Base-by-base conservation (phyloP, 352 stramenopile genomes). In the Aphanomyces stellatus region DNA sequence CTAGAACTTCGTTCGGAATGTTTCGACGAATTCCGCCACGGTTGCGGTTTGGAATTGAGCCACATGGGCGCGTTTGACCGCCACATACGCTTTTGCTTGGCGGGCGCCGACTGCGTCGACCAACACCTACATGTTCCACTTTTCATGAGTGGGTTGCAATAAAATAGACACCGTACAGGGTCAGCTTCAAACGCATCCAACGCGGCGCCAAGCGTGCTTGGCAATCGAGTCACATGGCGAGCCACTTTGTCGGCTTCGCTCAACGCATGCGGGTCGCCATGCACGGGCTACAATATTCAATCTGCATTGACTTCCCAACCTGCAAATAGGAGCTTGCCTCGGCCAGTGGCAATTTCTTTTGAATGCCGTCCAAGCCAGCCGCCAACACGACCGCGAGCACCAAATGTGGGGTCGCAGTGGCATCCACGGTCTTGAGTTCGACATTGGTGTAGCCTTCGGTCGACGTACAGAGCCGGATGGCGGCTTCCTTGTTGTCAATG, bases 1-100 rank as follows among this genome's bases (percentile, higher is more conserved):
- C 42, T 57, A 30, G 30, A 57, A 57, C 49, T 57, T 57, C 11
- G 49, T 57, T 4, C 49, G 49, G 28, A 57, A 57, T 34, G 49
- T 57, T n/a, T 57, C 17, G 22, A 57, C 49, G 3, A 57, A 37
- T 15, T 57, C 49, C 7, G 49, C 6, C 13, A 57, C 13, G 7
- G 49, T 22, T 24, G 49, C 30, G 4, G 49, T n/a, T 57, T 57
- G 49, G 25, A 57, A 57, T 34, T 57, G 49, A 15, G 28, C 19
- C 7, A 35, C 19, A 30, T 57, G 49, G 11, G 49, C 49, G 7
- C 49, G 25, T 24, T 57, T 57, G 25, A 57, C 49, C 17, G 49
- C 49, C 11, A 57, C 27, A 24, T 57, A 57, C 11, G 49, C 49
- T 35, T 57, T 22, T 22, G 49, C 49, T 57, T 57, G 49, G 11